phyloP scores from a whole-genome alignment of 2,329 filamentous ascomycete species.

The Clonostachys solani region DNA sequence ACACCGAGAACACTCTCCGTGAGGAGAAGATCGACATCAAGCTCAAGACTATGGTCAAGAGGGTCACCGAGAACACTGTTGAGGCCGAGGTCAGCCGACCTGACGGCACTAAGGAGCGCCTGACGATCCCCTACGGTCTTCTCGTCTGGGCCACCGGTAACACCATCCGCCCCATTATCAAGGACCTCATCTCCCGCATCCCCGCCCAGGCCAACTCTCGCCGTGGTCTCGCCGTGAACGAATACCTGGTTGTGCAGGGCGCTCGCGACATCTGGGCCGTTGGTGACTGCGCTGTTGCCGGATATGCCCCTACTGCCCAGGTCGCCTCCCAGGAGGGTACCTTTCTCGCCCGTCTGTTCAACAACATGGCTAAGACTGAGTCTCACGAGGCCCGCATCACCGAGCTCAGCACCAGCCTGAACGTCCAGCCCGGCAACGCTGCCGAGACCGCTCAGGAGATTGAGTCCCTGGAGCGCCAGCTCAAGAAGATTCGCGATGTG shows the following conservation, averaged over 20 bases:
- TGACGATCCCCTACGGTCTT: constrained; percentile 87
- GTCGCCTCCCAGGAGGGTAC: constrained; percentile 93
- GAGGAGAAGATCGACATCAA: constrained; percentile 97
- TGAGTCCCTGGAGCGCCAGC: constrained; percentile 78
- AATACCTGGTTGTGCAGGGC: constrained; percentile 97
- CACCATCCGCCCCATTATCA: constrained; percentile 82
- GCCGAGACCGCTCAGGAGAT: constrained; percentile 71
- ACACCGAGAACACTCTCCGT: constrained; percentile 98
- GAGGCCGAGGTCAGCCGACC: constrained; percentile 81
- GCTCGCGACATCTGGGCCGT: constrained; percentile 97
- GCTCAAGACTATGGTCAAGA: constrained; percentile 99
- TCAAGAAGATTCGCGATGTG: constrained; percentile 87
- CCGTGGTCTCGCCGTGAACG: constrained; percentile 93
- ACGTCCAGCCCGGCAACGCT: constrained; percentile 53
- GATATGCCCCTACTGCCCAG: constrained; percentile 96
- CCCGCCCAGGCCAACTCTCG: constrained; percentile 93
- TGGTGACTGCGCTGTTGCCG: constrained; percentile 94
- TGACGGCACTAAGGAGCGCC: constrained; percentile 77
- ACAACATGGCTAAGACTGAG: constrained; percentile 97
- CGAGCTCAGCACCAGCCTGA: constrained; percentile 59
- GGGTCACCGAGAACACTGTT: constrained; percentile 86
- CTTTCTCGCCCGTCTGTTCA: constrained; percentile 94
- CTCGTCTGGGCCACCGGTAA: constrained; percentile 99
- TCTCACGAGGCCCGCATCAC: constrained; percentile 72
- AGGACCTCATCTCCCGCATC: constrained; percentile 87